These are phyloP conservation scores for Fraxinus ornus DNA, from an alignment of 305 asterid species.

Conservation along the genomic window DNA sequence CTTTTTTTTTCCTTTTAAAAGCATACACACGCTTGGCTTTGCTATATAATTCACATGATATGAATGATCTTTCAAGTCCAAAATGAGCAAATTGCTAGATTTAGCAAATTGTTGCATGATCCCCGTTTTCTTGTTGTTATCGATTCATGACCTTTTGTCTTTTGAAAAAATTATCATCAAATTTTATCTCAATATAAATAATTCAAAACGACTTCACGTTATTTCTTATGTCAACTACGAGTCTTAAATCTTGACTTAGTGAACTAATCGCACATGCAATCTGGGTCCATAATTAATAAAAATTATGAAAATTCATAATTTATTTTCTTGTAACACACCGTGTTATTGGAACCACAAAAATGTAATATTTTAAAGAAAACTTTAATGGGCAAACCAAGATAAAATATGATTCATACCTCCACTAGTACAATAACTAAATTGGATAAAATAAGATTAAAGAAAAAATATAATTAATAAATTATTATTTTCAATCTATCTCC, in stretches of 20 bases:
- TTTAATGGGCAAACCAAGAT: slow-evolving; percentile 27
- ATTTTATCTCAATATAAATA: not conserved
- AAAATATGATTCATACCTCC: not conserved
- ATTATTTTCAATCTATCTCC: not conserved
- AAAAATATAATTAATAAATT: not conserved
- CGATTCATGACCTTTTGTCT: not conserved
- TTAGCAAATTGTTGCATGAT: not conserved
- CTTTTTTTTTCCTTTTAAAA: not conserved
- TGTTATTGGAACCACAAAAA: slow-evolving; percentile 22
- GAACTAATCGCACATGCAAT: not conserved
- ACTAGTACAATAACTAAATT: not conserved
- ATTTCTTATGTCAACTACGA: not conserved
- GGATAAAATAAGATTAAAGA: not conserved
- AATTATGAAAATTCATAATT: not conserved
- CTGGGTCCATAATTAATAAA: not conserved
- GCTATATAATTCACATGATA: not conserved
- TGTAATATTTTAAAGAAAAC: slow-evolving; percentile 18
- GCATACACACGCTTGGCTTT: not conserved
- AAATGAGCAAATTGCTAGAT: not conserved
- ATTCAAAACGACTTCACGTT: not conserved
- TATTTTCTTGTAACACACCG: slow-evolving; percentile 21
- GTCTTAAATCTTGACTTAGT: not conserved
- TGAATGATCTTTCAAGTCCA: not conserved
- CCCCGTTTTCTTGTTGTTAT: not conserved
- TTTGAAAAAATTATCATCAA: not conserved